Evolutionary conservation across 2,329 filamentous ascomycete species (phyloP), one percentile per base, ranked within the genome.

Genomic region (Mycosphaerella sp.): DNA sequence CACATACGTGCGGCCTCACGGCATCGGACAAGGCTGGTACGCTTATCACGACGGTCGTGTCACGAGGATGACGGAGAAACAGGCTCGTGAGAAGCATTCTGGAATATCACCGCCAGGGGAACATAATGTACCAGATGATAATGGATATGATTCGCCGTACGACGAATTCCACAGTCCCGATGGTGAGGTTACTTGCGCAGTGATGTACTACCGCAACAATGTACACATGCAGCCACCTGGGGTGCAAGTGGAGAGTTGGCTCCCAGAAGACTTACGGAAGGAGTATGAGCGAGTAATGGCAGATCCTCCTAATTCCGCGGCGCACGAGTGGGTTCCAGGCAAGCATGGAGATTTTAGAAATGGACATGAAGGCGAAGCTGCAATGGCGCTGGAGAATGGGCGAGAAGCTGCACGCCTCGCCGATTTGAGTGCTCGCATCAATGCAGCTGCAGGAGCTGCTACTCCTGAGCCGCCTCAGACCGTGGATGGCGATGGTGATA

Each of bases 1-100:
- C 58, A 75, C 77, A n/a, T 75, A 82, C 30, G 65, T 84, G 42
- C 74, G 80, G 27, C 81, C 81, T 1, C 72, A 73, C 40, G 79
- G 80, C 2, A 75, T 75, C 5, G 74, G 72, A 8, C 72, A 74
- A 7, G 75, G 73, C 41, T 84, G 81, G 81, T 76, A 83, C 49
- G 75, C 73, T 30, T 83, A 82, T 56, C 74, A 79, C 28, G 58
- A 62, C 56, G 74, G 73, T 41, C 68, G 67, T 49, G 79, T 84
- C 28, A 74, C 73, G 45, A 78, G 78, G 40, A 65, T 82, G 52
- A 82, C 80, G 0, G 72, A 72, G 34, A 78, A 77, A 56, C 75
- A 78, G 52, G 79, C 79, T 13, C 62, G 62, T 30, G 54, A 79
- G 18, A 70, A 73, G 13, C 61, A 64, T 44, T 59, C 58, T 40